Percentiles rank a stretch among this genome's conserved stretches.
phyloP scores from a whole-genome alignment of 225 moss, liverwort and hornwort species.

The Lunularia cruciata region DNA sequence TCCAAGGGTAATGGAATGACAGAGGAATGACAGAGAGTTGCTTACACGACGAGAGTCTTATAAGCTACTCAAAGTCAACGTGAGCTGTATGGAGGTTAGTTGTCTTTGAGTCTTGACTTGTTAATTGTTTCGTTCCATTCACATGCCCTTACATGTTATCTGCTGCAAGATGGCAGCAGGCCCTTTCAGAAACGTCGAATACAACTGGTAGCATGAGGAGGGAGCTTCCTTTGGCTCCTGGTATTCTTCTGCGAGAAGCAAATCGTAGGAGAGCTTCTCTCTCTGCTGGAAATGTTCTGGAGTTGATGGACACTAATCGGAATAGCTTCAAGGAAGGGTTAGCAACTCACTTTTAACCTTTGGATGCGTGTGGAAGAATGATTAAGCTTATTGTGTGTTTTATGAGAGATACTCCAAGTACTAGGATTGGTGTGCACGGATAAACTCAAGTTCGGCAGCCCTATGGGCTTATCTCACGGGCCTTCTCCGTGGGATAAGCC shows the following conservation, averaged over 20 bases:
- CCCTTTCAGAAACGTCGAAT: conserved; percentile 58
- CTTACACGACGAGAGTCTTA: too few relatives aligned
- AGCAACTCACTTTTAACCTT: too few relatives aligned
- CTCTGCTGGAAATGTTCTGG: conserved; percentile 74
- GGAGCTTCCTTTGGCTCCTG: conserved; percentile 89
- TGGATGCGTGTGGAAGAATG: too few relatives aligned
- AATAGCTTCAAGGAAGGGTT: conserved; percentile 49
- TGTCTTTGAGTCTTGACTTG: background rate
- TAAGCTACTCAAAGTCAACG: too few relatives aligned
- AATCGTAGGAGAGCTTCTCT: conserved; percentile 89
- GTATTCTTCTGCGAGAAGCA: conserved; percentile 79
- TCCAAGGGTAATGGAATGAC: too few relatives aligned
- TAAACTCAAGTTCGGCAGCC: too few relatives aligned
- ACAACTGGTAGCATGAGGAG: conserved; percentile 44
- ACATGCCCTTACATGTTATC: conserved; percentile 34
- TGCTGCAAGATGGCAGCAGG: conserved; percentile 55
- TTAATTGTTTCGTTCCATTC: conserved; percentile 12
- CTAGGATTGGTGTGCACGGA: too few relatives aligned
- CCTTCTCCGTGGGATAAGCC: too few relatives aligned
- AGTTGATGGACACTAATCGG: conserved; percentile 53
- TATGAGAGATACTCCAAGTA: too few relatives aligned
- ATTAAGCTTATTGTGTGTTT: too few relatives aligned
- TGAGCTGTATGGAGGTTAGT: background rate
- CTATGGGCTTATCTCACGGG: too few relatives aligned
- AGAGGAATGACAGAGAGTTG: too few relatives aligned